Base-by-base conservation (phyloP, 2,329 filamentous ascomycete species). In the Ceratocystis alfenasii region DNA sequence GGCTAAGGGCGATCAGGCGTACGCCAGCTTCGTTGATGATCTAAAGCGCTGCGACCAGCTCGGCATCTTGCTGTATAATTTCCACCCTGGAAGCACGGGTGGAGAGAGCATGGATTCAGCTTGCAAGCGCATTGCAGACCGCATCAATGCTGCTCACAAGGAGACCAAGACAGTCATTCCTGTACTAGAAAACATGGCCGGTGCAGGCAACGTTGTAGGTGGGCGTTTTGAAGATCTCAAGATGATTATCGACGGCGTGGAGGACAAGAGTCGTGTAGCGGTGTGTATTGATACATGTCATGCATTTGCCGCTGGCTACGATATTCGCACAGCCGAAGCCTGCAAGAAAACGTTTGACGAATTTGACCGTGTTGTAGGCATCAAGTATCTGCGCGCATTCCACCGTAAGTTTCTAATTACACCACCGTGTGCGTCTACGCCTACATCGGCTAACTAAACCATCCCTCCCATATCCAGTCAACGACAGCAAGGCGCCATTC, bases 281-380 rank as follows among this genome's bases (percentile, higher is more conserved):
- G 91, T 99, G 20, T 99, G 94, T 75, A 85, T 99, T 66, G 94
- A 99, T 74, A 99, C 94, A 0, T 99, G 94, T 76, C 94, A 99
- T 75, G 86, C 91, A 67, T 97, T 97, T 75, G 93, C 93, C 0
- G 92, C 90, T 0, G 94, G 94, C 5, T 94, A 97, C 74, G 94
- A 99, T 74, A 76, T 99, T 41, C 84, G 90, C 64, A 85, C 87
- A 0, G 87, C 89, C 0, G 81, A 84, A 63, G 81, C 87, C 0
- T 96, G 95, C 74, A 78, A 82, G 44, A 76, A 80, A 62, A 94
- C 90, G 0, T 83, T 97, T 74, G 74, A 82, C 44, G 80, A 87
- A 41, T 96, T 99, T 71, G 87, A 95, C 70, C 74, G 83, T 8
- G 78, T 87, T 5, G 87, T 99, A 8, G 94, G 94, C 0, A 75